phyloP scores from a whole-genome alignment of 106 monocot genomes.

The Acanthochlamys bracteata region DNA sequence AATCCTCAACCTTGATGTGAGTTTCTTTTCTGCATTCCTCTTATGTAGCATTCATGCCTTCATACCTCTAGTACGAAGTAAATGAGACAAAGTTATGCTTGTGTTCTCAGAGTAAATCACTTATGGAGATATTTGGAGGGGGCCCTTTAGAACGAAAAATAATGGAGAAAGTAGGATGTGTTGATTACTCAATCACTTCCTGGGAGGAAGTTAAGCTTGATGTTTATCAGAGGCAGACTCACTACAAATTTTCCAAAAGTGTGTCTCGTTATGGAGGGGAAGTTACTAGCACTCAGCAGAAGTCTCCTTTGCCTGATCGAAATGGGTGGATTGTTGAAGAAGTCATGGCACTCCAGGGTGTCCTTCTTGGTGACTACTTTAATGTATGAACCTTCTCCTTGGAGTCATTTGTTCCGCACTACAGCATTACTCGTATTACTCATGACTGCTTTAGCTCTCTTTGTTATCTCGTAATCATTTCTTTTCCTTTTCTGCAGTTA shows the following conservation, averaged over 20 bases:
- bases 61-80: background rate
- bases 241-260: slow-evolving; percentile 23
- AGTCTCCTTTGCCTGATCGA: slow-evolving; percentile 1
- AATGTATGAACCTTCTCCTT: slow-evolving; percentile 1
- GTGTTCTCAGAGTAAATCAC: slow-evolving; percentile 13
- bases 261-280: slow-evolving; percentile 19
- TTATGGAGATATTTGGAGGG: slow-evolving; percentile 38
- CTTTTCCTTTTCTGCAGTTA: slow-evolving; percentile 34
- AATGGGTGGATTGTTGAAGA: slow-evolving; percentile 12
- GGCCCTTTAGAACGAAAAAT: slow-evolving; percentile 29
- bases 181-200: slow-evolving; percentile 16
- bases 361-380: slow-evolving; percentile 12
- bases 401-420: background rate
- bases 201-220: slow-evolving; percentile 30
- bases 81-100: background rate
- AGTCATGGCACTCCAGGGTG: slow-evolving; percentile 12
- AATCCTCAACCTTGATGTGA: slow-evolving; percentile 18
- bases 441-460: background rate
- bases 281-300: slow-evolving; percentile 13
- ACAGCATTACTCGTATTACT: too few relatives aligned
- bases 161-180: slow-evolving; percentile 37
- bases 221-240: slow-evolving; percentile 21
- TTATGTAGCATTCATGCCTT: background rate
- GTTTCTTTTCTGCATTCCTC: background rate
- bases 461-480: background rate